Evolutionary conservation across 177 flowering plant genomes (phyloP).

Genomic region (Telopea speciosissima): DNA sequence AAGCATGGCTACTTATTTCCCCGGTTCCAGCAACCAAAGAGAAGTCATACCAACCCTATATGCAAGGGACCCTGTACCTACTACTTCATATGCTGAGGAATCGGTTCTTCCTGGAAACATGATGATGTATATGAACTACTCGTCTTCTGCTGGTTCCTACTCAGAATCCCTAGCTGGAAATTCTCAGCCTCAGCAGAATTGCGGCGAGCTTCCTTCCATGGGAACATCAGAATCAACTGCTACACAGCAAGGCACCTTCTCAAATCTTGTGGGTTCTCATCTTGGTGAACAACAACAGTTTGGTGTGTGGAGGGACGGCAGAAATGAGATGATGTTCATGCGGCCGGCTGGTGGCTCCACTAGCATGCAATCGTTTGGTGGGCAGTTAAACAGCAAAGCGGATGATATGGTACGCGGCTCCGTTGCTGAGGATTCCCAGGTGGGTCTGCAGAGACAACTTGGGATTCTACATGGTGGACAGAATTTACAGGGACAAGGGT

Average conservation of each 20-base stretch:
- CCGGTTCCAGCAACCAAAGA: conserved; percentile 43
- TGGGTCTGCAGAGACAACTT: conserved; percentile 27
- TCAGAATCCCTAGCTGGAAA: conserved; percentile 34
- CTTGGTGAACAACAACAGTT: conserved; percentile 25
- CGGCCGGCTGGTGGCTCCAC: conserved; percentile 22
- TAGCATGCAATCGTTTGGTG: conserved; percentile 17
- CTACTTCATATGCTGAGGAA: conserved; percentile 35
- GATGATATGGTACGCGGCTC: neutral
- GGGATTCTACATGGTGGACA: conserved; percentile 45
- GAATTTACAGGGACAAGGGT: conserved; percentile 60
- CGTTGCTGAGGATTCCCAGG: neutral
- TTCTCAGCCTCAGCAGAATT: conserved; percentile 30
- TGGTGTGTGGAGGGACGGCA: conserved; percentile 43
- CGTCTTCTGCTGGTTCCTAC: conserved; percentile 34
- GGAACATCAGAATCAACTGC: conserved; percentile 29
- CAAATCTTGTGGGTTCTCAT: conserved; percentile 33
- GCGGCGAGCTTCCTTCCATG: conserved; percentile 29
- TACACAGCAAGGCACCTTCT: conserved; percentile 33
- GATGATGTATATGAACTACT: conserved; percentile 46
- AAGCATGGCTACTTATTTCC: conserved; percentile 55
- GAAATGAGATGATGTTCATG: conserved; percentile 41
- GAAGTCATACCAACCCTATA: conserved; percentile 35
- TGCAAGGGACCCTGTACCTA: conserved; percentile 30
- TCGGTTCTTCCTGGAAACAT: conserved; percentile 33
- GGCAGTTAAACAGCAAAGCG: conserved; percentile 13